Conservation (phyloP, 495 filamentous ascomycete species). For the Mytilinidion resinicola region DNA sequence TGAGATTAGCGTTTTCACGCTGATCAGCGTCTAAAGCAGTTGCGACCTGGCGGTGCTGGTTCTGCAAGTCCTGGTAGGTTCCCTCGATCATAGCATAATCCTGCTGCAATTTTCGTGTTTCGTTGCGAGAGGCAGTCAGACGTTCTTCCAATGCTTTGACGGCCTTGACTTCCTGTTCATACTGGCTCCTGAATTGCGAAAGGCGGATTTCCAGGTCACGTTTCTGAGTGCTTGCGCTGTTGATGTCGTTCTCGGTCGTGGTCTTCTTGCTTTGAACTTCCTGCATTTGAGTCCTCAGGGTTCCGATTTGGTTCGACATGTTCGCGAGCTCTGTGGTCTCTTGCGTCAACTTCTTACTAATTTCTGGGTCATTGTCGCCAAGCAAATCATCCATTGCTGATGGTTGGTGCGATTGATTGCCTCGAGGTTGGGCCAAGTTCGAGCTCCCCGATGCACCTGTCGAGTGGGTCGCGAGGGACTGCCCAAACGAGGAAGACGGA, state of each 20-base stretch:
- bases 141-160: slow-evolving; percentile 80
- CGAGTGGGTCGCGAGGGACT: slow-evolving; percentile 65
- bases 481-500: slow-evolving; percentile 85
- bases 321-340: slow-evolving; percentile 95
- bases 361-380: slow-evolving; percentile 85
- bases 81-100: slow-evolving; percentile 79
- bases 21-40: slow-evolving; percentile 77
- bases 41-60: slow-evolving; percentile 69
- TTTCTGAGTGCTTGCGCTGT: slow-evolving; percentile 75
- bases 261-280: slow-evolving; percentile 75
- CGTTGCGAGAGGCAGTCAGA: slow-evolving; percentile 63
- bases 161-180: slow-evolving; percentile 85
- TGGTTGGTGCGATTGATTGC: slow-evolving; percentile 38
- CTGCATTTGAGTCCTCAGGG: slow-evolving; percentile 85
- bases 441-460: slow-evolving; percentile 65
- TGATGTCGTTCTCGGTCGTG: slow-evolving; percentile 71
- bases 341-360: slow-evolving; percentile 75
- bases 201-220: slow-evolving; percentile 84
- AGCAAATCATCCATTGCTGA: slow-evolving; percentile 81
- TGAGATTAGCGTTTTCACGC: slow-evolving; percentile 76
- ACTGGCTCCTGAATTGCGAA: slow-evolving; percentile 73
- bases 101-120: slow-evolving; percentile 73
- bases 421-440: slow-evolving; percentile 22
- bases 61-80: slow-evolving; percentile 74
- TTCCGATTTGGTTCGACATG: slow-evolving; percentile 88